Conservation (phyloP, 352 stramenopile species). For the Pythium grandisporangium region DNA sequence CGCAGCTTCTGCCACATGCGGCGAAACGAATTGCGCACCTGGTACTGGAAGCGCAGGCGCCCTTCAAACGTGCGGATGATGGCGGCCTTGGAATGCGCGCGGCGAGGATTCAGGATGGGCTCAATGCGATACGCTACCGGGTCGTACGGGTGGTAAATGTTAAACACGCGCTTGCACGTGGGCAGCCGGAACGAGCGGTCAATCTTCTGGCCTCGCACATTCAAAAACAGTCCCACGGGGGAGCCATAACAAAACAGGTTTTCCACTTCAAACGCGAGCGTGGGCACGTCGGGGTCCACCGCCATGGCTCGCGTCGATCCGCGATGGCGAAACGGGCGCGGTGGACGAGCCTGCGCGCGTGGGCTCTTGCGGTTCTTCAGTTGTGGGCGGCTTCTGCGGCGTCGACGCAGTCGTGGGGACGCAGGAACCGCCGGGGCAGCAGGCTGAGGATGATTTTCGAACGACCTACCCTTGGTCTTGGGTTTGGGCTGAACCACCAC, state of each 20-base stretch:
- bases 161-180: conserved; percentile 84
- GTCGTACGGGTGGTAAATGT: conserved; percentile 94
- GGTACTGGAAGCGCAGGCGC: conserved; percentile 78
- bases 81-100: conserved; percentile 68
- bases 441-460: too few relatives aligned
- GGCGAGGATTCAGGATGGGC: conserved; percentile 81
- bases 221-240: conserved; percentile 87
- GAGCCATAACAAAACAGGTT: conserved; percentile 88
- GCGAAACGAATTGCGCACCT: conserved; percentile 75
- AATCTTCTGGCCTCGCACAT: conserved; percentile 83
- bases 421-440: too few relatives aligned
- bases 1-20: conserved; percentile 69
- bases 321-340: background rate
- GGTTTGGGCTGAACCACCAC: conserved; percentile 9
- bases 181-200: conserved; percentile 61
- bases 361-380: conserved; percentile 1
- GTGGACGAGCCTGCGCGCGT: background rate
- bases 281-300: conserved; percentile 20
- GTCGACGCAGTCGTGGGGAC: too few relatives aligned
- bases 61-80: conserved; percentile 84
- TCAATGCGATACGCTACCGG: conserved; percentile 94
- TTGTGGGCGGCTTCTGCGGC: background rate
- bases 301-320: background rate
- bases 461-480: too few relatives aligned
- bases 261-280: conserved; percentile 72